Base-by-base conservation (phyloP, 768 basidiomycete genomes). In the Sarcodon aspratus region DNA sequence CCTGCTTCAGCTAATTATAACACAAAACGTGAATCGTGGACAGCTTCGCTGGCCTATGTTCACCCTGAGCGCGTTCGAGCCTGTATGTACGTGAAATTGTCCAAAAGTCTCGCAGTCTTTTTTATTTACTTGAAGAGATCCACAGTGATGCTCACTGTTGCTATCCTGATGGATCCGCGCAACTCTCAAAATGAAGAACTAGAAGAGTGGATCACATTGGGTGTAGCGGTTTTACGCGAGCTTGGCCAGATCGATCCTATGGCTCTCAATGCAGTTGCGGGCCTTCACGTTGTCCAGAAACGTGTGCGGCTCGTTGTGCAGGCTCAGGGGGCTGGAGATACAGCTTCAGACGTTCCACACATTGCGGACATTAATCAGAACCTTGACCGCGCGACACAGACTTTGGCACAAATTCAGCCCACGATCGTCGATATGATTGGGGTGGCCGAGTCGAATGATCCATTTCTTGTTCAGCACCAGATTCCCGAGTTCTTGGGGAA, bases 121-220 rank as follows among this genome's bases (percentile, higher is more conserved):
- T 32, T 33, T n/a, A 17, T n/a, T 10, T 17, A 15, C 15, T 45
- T 12, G 17, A 12, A 33, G 32, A 32, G n/a, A 27, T 6, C 40
- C n/a, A 6, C 48, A 59, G 58, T 59, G 48, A 49, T 44, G 37
- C 51, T 59, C 21, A 56, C 56, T 9, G 47, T 59, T 27, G 59
- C 58, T 18, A 54, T 59, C 35, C 48, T 60, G n/a, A 57, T 59
- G 56, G 56, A 59, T 15, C 18, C 59, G 8, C 42, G 49, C 10
- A 50, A 50, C 33, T 44, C 51, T 13, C 50, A 53, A 38, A 57
- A 53, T 21, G 54, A 60, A 44, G 58, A 59, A 47, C 44, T 59
- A 1, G 58, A 57, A 45, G 59, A 57, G 35, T 59, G 59, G 59
- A 53, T 59, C 27, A 46, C 48, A 15, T 27, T 27, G 21, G 21